Percentiles rank a stretch among this genome's conserved stretches.
Evolutionary conservation across 176 grass and related monocot genomes (phyloP).

Genomic region (Hsuehochloa calcarea): DNA sequence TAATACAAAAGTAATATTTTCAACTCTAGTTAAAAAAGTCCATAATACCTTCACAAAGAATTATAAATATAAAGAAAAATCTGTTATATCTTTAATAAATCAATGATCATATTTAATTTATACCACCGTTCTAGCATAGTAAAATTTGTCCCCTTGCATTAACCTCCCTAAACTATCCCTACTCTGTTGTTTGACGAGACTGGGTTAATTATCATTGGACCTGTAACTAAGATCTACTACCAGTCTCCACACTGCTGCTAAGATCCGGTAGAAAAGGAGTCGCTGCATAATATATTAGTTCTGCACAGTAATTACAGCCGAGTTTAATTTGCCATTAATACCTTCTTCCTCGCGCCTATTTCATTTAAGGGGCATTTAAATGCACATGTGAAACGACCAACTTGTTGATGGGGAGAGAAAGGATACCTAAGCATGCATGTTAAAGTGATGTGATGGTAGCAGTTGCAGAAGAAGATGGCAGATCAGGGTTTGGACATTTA

Average conservation of each 20-base stretch:
- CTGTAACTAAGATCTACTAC: neutral
- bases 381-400: neutral
- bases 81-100: too few relatives aligned
- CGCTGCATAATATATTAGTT: neutral
- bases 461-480: neutral
- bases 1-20: too few relatives aligned
- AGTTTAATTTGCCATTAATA: conserved; percentile 8
- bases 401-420: neutral
- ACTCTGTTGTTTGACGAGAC: neutral
- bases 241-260: neutral
- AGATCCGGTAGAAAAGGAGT: neutral
- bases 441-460: neutral
- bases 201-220: neutral
- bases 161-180: neutral
- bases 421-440: neutral
- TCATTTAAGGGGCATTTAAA: neutral
- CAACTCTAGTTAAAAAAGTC: too few relatives aligned
- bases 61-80: too few relatives aligned
- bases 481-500: neutral
- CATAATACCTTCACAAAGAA: too few relatives aligned
- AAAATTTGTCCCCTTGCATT: neutral
- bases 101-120: too few relatives aligned
- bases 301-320: neutral
- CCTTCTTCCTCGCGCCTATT: neutral
- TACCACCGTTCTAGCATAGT: too few relatives aligned